These are phyloP conservation scores for Iberis amara DNA, from an alignment of 441 rosid species.

Conservation along the genomic window DNA sequence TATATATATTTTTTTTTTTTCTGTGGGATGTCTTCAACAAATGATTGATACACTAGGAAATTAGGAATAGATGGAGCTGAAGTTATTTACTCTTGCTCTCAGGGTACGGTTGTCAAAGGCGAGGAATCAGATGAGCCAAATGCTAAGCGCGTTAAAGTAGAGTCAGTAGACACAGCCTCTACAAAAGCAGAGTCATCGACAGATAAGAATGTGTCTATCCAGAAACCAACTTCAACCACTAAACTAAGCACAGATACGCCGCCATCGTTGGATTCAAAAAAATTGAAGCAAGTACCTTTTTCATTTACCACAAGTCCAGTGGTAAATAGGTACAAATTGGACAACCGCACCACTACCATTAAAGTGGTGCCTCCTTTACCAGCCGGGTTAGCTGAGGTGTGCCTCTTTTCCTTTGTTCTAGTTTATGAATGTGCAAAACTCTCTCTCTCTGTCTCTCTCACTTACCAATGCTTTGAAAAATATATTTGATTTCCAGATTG, in stretches of 20 bases:
- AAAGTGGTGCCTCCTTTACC: conserved; percentile 76
- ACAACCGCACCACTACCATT: conserved; percentile 75
- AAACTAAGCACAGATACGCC: conserved; percentile 34
- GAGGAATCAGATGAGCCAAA: conserved; percentile 58
- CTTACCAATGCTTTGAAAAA: conserved; percentile 3
- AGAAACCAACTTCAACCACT: conserved; percentile 37
- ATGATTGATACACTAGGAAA: not conserved
- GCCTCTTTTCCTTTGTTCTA: conserved; percentile 27
- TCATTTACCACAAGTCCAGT: conserved; percentile 32
- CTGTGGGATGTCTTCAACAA: conserved; percentile 13
- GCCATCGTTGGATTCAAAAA: conserved; percentile 36
- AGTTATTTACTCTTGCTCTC: conserved; percentile 28
- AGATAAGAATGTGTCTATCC: conserved; percentile 43
- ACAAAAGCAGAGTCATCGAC: conserved; percentile 32
- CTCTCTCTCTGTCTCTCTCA: not conserved
- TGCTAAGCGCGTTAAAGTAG: conserved; percentile 54
- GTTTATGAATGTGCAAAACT: conserved; percentile 13
- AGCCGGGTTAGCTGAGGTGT: conserved; percentile 70
- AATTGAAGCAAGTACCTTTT: conserved; percentile 41
- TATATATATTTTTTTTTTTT: conserved; percentile 5
- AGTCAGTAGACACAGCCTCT: conserved; percentile 36
- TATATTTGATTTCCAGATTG: conserved; percentile 40
- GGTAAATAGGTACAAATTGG: conserved; percentile 72
- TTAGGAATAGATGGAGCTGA: not conserved
- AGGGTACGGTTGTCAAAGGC: conserved; percentile 68